Conservation (phyloP, 345 rosid genomes). For the Geranium brycei region DNA sequence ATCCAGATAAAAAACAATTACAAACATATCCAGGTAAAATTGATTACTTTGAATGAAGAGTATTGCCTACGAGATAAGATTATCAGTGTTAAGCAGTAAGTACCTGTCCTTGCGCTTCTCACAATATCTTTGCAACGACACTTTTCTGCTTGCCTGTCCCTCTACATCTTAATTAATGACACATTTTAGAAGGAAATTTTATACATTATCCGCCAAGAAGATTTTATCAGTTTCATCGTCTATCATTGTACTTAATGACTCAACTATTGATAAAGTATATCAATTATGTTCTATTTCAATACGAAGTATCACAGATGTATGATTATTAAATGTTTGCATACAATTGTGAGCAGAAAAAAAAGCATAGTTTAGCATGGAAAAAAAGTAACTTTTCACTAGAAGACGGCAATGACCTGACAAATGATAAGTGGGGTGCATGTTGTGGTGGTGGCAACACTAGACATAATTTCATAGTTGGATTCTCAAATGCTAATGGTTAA, state of each 20-base stretch:
- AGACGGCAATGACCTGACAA: no score
- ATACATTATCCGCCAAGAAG: constrained; percentile 2
- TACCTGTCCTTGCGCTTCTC: constrained; percentile 82
- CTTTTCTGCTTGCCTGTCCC: constrained; percentile 55
- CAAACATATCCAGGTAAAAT: background rate
- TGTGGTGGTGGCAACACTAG: no score
- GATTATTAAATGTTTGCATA: background rate
- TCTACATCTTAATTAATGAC: constrained; percentile 40
- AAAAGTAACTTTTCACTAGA: no score
- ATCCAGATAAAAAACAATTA: background rate
- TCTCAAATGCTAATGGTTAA: no score
- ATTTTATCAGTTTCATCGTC: background rate
- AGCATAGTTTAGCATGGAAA: no score
- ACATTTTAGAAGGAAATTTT: constrained; percentile 10
- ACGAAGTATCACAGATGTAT: background rate
- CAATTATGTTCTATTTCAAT: background rate
- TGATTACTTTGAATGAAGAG: background rate
- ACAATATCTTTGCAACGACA: constrained; percentile 53
- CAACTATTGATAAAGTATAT: no score
- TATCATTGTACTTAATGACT: no score
- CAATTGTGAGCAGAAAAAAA: no score
- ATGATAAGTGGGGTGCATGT: no score
- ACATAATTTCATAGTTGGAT: no score
- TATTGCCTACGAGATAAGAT: background rate
- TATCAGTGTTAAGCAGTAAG: constrained; percentile 1